Evolutionary conservation across 2,329 filamentous ascomycete species (phyloP), one percentile per base, ranked within the genome.

Genomic region (Curvularia eragrostidis): DNA sequence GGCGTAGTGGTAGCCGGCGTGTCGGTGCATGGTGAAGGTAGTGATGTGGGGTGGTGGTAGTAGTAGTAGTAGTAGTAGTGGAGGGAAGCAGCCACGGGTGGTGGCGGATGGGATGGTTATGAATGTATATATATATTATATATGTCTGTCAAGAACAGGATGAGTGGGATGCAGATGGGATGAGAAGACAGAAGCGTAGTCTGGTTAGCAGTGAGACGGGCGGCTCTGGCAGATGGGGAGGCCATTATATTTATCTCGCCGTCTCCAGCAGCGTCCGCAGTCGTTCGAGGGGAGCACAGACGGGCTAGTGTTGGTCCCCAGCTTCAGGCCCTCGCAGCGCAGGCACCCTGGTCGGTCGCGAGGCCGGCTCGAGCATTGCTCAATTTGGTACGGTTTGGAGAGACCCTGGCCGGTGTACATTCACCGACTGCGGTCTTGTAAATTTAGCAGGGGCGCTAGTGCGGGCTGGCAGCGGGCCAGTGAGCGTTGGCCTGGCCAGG

Each of bases 1-100:
- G 62, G 69, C 63, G 65, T 79, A 80, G 69, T 77, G 74, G 71
- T 82, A 81, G 60, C 70, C 68, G 38, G 77, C 74, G 70, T 79
- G 78, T 70, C 79, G 72, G 54, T 80, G 75, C 80, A 82, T 81
- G 65, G 57, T 73, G 72, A 12, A 46, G 12, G 62, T 43, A 26
- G 48, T 60, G 56, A 48, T 53, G 57, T 48, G 48, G 36, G 43
- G 56, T 21, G 56, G 53, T 48, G 49, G 53, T 36, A n/a, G 32
- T n/a, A 53, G 61, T 60, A 54, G 65, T 48, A 7, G 24, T 26
- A 7, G 24, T 26, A 3, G 48, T 51, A 23, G 47, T 49, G 46
- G 57, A 42, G 39, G 54, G 48, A 58, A 59, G 47, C 67, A 76
- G 77, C 75, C 55, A 53, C 63, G 58, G 61, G 49, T 39, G 44